Percentiles rank a stretch among this genome's conserved stretches.
Conservation (phyloP, 306 rosid species). For the Castanea sativa region DNA sequence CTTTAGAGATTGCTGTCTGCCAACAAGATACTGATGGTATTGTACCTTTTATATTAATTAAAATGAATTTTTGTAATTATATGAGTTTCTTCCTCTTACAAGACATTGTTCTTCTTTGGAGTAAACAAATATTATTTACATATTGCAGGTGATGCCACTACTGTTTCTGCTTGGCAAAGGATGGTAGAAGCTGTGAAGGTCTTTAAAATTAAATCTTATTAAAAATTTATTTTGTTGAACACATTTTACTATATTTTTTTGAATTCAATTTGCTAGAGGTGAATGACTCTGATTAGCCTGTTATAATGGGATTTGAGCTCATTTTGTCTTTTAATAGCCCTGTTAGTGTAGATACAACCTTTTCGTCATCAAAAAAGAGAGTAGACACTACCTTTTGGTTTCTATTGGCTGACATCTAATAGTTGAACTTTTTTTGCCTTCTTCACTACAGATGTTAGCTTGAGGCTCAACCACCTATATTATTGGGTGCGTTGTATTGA, state of each 20-base stretch:
- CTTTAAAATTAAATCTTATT: conserved; percentile 17
- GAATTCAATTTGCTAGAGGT: not conserved
- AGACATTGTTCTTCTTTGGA: conserved; percentile 2
- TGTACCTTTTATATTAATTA: conserved; percentile 11
- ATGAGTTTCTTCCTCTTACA: not conserved
- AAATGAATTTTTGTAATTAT: conserved; percentile 1
- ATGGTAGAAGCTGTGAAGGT: conserved; percentile 78
- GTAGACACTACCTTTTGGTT: not conserved
- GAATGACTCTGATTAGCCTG: not conserved
- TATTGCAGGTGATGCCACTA: conserved; percentile 50
- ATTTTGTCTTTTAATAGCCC: not conserved
- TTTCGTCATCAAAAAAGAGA: not conserved
- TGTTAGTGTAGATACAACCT: not conserved
- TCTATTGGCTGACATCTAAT: not conserved
- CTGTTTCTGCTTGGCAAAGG: conserved; percentile 59
- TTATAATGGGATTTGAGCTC: not conserved
- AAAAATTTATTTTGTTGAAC: conserved; percentile 9
- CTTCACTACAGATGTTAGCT: not conserved
- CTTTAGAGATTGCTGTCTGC: conserved; percentile 51
- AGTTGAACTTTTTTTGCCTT: not conserved
- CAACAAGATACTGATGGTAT: conserved; percentile 46
- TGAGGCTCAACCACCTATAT: not conserved
- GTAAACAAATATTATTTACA: conserved; percentile 18
- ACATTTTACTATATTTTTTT: not conserved
- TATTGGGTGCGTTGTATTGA: not conserved